phyloP scores from a whole-genome alignment of 495 filamentous ascomycete species.

The Penicillium manginii region DNA sequence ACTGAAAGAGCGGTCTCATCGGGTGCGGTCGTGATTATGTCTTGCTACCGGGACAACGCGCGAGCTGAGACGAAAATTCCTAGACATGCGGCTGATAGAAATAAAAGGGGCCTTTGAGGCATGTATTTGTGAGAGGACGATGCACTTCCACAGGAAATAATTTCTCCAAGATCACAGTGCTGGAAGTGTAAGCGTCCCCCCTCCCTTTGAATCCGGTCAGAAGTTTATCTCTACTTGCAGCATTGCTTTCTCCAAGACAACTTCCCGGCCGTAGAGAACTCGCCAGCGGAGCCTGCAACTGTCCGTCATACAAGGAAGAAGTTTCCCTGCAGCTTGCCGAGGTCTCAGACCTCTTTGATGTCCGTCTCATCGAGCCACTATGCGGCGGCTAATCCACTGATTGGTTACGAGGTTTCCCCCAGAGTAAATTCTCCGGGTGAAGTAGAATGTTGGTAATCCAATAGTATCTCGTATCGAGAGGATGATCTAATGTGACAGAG shows the following conservation, averaged over 20 bases:
- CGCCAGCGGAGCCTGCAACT: slow-evolving; percentile 29
- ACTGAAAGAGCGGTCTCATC: slow-evolving; percentile 20
- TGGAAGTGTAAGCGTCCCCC: background rate
- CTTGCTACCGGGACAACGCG: slow-evolving; percentile 6
- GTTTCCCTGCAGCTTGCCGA: slow-evolving; percentile 43
- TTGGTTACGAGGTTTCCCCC: slow-evolving; percentile 23
- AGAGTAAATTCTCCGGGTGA: slow-evolving; percentile 31
- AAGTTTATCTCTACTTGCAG: slow-evolving; percentile 27
- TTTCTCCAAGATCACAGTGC: background rate
- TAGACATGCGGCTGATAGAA: slow-evolving; percentile 1
- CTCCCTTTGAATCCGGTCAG: slow-evolving; percentile 15
- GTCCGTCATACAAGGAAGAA: slow-evolving; percentile 37
- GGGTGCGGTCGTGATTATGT: slow-evolving; percentile 2
- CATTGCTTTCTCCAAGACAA: slow-evolving; percentile 11
- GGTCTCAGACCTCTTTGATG: slow-evolving; percentile 42
- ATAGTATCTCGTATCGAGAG: background rate
- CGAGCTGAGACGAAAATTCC: background rate
- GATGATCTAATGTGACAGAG: background rate
- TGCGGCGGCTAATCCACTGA: slow-evolving; percentile 6
- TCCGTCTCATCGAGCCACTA: slow-evolving; percentile 30
- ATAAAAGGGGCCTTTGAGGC: slow-evolving; percentile 4
- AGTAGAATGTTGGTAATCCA: slow-evolving; percentile 21
- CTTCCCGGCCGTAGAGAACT: slow-evolving; percentile 18
- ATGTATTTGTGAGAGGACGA: slow-evolving; percentile 9
- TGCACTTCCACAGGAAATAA: background rate